These are phyloP conservation scores for Neohortaea acidophila DNA, from an alignment of 495 filamentous ascomycete genomes.

Conservation along the genomic window DNA sequence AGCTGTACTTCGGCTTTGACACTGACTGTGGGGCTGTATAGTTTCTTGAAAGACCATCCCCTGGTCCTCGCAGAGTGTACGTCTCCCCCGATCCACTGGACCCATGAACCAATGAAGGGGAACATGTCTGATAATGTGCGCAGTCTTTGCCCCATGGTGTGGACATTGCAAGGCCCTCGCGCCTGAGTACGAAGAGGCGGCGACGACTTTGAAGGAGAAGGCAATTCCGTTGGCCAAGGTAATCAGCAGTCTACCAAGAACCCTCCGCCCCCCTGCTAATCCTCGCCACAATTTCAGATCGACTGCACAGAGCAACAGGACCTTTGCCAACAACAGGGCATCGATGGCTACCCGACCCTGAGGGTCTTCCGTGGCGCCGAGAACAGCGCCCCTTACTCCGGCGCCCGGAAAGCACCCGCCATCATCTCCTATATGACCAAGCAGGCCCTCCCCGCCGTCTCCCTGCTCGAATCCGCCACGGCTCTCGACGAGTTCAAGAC, in stretches of 20 bases:
- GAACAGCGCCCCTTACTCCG: constrained; percentile 65
- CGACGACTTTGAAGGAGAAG: constrained; percentile 88
- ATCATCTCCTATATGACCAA: constrained; percentile 99
- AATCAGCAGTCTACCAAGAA: too few relatives aligned
- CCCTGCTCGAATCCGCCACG: constrained; percentile 50
- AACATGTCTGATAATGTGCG: background rate
- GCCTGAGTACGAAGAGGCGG: constrained; percentile 78
- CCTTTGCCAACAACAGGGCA: constrained; percentile 74
- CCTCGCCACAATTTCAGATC: too few relatives aligned
- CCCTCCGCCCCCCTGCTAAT: too few relatives aligned
- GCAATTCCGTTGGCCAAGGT: constrained; percentile 79
- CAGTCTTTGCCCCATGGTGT: constrained; percentile 59
- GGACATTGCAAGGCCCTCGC: constrained; percentile 77
- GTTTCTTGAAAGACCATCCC: constrained; percentile 73
- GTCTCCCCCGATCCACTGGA: constrained; percentile 20
- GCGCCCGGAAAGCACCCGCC: constrained; percentile 76
- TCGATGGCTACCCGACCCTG: constrained; percentile 94
- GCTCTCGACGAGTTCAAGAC: constrained; percentile 92
- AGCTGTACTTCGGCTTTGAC: too few relatives aligned
- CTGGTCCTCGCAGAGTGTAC: constrained; percentile 69
- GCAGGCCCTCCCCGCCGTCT: constrained; percentile 89
- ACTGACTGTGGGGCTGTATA: too few relatives aligned
- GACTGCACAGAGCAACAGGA: constrained; percentile 93
- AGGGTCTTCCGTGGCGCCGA: constrained; percentile 97
- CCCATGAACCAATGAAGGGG: background rate